Conservation (phyloP, 352 stramenopile species). For the Plasmopara halstedii region DNA sequence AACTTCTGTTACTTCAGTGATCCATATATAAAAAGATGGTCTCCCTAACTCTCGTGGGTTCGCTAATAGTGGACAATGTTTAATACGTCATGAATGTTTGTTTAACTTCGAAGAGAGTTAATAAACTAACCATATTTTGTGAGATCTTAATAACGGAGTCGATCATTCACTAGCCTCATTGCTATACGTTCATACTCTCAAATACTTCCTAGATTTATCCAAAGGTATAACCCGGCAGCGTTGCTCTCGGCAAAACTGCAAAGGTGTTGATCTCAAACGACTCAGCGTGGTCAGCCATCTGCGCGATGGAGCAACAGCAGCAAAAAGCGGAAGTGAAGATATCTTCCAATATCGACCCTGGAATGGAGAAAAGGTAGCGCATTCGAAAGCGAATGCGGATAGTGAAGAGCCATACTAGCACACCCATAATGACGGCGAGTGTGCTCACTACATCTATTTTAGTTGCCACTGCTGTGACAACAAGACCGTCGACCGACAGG, state of each 20-base stretch:
- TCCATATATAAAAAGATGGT: too few species aligned
- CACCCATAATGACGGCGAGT: slow-evolving; percentile 25
- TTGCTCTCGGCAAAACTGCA: slow-evolving; percentile 22
- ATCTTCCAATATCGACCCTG: slow-evolving; percentile 33
- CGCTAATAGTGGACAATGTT: too few species aligned
- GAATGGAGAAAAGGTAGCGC: slow-evolving; percentile 49
- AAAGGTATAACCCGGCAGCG: slow-evolving; percentile 38
- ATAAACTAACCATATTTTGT: too few species aligned
- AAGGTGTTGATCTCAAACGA: slow-evolving; percentile 31
- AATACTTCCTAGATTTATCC: slow-evolving; percentile 10
- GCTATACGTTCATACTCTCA: too few species aligned
- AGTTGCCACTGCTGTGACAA: slow-evolving; percentile 22
- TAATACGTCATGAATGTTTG: too few species aligned
- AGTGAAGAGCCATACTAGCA: slow-evolving; percentile 25
- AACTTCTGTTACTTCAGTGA: too few species aligned
- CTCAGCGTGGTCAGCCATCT: slow-evolving; percentile 45
- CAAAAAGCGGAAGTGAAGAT: slow-evolving; percentile 24
- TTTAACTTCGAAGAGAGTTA: too few species aligned
- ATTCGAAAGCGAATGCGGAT: slow-evolving; percentile 45
- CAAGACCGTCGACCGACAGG: slow-evolving; percentile 24
- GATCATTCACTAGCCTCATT: too few species aligned
- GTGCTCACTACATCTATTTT: slow-evolving; percentile 21
- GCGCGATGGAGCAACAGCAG: slow-evolving; percentile 35
- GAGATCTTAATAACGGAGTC: too few species aligned
- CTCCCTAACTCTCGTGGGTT: too few species aligned